These are phyloP conservation scores for Colletotrichum sp. DNA, from an alignment of 2,329 filamentous ascomycete species.

Conservation along the genomic window DNA sequence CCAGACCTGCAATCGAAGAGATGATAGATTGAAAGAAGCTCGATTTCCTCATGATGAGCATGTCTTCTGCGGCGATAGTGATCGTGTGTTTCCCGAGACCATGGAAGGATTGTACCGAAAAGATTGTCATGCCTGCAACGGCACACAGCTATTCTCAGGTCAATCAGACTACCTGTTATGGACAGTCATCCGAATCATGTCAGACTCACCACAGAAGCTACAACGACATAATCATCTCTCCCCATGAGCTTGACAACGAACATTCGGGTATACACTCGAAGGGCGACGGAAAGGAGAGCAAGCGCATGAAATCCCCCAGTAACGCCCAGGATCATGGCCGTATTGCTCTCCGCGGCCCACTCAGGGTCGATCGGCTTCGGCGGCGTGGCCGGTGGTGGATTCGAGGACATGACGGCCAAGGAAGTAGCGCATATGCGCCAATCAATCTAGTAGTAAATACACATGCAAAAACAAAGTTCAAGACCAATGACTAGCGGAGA, in stretches of 20 bases:
- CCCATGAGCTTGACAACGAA: slow-evolving; percentile 27
- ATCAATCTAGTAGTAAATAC: not conserved
- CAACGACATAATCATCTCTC: slow-evolving; percentile 31
- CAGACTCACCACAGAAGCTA: slow-evolving; percentile 27
- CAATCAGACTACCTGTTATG: not conserved
- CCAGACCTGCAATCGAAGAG: slow-evolving; percentile 34
- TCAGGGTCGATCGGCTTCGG: slow-evolving; percentile 15
- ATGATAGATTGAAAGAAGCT: slow-evolving; percentile 51
- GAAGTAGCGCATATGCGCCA: not conserved
- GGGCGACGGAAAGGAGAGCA: slow-evolving; percentile 20
- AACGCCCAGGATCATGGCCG: slow-evolving; percentile 25
- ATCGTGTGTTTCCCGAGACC: slow-evolving; percentile 51
- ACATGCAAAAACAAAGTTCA: not conserved
- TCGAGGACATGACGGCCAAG: not conserved
- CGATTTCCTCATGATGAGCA: slow-evolving; percentile 41
- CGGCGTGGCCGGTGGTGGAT: not conserved
- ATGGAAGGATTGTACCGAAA: slow-evolving; percentile 45
- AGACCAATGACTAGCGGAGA: not conserved
- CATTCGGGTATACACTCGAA: slow-evolving; percentile 23
- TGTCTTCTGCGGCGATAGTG: slow-evolving; percentile 36
- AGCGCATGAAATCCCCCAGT: slow-evolving; percentile 25
- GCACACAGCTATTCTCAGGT: slow-evolving; percentile 27
- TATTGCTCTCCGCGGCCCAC: slow-evolving; percentile 29
- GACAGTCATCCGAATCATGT: not conserved
- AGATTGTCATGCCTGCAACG: slow-evolving; percentile 32